A percentile compares a stretch with the other conserved stretches of the same genome.
These are phyloP conservation scores for Annulohypoxylon bovei DNA, from an alignment of 495 filamentous ascomycete genomes.

Conservation along the genomic window DNA sequence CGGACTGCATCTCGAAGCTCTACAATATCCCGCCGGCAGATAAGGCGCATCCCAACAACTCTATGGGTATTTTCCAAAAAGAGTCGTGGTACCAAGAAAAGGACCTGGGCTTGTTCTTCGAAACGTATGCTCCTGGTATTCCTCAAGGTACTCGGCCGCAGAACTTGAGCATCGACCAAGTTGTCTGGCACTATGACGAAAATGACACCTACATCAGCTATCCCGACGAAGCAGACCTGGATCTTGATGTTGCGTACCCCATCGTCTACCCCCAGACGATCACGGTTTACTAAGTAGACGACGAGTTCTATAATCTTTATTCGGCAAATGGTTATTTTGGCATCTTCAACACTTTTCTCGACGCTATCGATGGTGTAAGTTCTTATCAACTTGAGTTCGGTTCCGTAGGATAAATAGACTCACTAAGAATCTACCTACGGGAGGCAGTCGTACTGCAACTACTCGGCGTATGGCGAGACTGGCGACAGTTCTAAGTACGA, in stretches of 20 bases:
- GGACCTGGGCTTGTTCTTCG: background rate
- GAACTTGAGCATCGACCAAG: background rate
- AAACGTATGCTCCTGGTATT: background rate
- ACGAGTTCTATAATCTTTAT: background rate
- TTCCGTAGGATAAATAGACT: background rate
- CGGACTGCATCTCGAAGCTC: background rate
- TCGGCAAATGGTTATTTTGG: background rate
- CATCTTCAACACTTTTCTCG: background rate
- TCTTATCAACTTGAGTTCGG: background rate
- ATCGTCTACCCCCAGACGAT: slow-evolving; percentile 3
- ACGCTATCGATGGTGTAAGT: background rate
- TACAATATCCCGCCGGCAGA: slow-evolving; percentile 19
- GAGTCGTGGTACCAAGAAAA: slow-evolving; percentile 26
- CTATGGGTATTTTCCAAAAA: slow-evolving; percentile 43
- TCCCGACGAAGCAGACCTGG: background rate
- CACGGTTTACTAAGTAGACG: background rate
- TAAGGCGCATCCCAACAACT: slow-evolving; percentile 31
- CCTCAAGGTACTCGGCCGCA: background rate
- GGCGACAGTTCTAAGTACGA: background rate
- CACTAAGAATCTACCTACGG: background rate
- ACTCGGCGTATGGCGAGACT: background rate
- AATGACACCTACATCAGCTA: background rate
- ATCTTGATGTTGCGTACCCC: background rate
- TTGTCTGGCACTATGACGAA: background rate
- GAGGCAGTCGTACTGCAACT: background rate